Base-by-base conservation (phyloP, 2,329 filamentous ascomycete genomes). In the Lasiodiplodia gonubiensis region DNA sequence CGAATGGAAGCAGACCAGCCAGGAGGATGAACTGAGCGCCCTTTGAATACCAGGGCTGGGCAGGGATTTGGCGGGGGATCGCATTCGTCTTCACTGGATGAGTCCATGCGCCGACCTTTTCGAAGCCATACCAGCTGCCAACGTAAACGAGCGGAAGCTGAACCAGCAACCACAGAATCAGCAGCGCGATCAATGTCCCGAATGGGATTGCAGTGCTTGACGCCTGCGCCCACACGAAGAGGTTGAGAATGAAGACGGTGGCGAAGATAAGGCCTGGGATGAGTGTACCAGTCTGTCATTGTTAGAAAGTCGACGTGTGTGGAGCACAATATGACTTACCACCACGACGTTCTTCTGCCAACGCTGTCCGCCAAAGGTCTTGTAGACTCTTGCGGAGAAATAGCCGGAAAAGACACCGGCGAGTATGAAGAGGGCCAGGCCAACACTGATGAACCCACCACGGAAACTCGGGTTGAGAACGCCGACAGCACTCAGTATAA, bases 211-310 rank as follows among this genome's bases (percentile, higher is more conserved):
- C 93, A 1, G 92, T 96, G 77, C 91, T 94, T 12, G 92, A 95
- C 0, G 92, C 92, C 79, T 96, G 92, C 0, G 92, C 90, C 93
- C 93, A 97, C 68, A 95, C 92, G 75, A 96, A 96, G 11, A 96
- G 84, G 77, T 97, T 96, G 68, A 96, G 85, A 60, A 94, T 85
- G 79, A 96, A 93, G 42, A 94, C 81, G 35, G 91, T 84, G 10
- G 85, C 83, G 75, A 96, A 96, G 0, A 92, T 81, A 6, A 95
- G 84, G 1, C 92, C 92, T 0, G 93, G 93, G 75, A 96, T 92
- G 3, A 96, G 84, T 11, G 90, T 82, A 0, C 91, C 92, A 3
- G 93, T 96, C 74, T 84, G 68, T 48, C 11, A 23, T 35, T 14
- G 39, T 63, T 30, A 33, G 77, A 84, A 59, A 27, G 12, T 16